Conservation (phyloP, 2,329 filamentous ascomycete species). For the Trichophyton benhamiae region DNA sequence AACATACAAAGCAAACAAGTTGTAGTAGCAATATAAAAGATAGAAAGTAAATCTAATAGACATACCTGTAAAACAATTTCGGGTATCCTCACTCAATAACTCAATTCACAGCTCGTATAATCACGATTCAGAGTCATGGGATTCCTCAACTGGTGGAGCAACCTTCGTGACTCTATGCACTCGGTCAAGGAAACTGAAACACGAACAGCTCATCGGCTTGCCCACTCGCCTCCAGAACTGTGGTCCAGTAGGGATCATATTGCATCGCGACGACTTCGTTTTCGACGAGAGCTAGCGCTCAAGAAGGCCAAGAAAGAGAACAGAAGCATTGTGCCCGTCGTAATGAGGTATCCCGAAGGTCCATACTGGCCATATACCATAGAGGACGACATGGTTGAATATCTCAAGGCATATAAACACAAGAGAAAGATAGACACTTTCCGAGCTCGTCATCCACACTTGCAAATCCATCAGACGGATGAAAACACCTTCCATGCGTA, state of each 20-base stretch:
- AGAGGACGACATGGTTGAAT: neutral
- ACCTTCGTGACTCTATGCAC: conserved; percentile 10
- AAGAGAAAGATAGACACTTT: neutral
- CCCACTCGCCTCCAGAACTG: conserved; percentile 11
- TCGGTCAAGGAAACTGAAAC: conserved; percentile 5
- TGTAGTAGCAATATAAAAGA: neutral
- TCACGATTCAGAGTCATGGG: neutral
- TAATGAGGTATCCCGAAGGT: conserved; percentile 8
- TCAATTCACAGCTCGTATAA: neutral
- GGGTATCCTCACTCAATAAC: neutral
- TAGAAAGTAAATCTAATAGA: neutral
- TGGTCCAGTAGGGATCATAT: conserved; percentile 13
- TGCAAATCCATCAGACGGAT: neutral
- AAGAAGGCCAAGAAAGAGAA: neutral
- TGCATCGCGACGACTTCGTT: conserved; percentile 12
- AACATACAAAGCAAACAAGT: neutral
- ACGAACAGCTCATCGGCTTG: conserved; percentile 5
- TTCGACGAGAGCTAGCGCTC: conserved; percentile 1
- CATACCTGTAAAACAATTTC: neutral
- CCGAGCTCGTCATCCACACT: neutral
- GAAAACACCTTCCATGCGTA: neutral
- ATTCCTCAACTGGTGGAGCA: conserved; percentile 8
- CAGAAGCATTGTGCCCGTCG: neutral
- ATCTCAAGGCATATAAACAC: neutral
- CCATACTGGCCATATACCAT: conserved; percentile 11